Conservation (phyloP, 2,329 filamentous ascomycete species). For the Cephalotrichum gorgonifer region DNA sequence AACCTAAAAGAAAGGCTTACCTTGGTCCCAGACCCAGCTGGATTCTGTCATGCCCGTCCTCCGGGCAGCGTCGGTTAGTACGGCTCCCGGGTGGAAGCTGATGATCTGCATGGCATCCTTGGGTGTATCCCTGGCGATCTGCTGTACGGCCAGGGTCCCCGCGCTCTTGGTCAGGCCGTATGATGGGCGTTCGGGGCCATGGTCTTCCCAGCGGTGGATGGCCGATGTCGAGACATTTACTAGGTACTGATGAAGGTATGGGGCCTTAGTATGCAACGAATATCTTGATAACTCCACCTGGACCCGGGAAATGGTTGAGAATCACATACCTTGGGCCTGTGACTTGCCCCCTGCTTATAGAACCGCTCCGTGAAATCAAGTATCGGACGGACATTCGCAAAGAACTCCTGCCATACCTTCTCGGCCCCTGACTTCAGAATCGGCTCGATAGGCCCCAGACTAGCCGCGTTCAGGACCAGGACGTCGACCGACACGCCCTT, state of each 20-base stretch:
- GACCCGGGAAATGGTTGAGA: too few relatives aligned
- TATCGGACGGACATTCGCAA: neutral
- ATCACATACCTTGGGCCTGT: neutral
- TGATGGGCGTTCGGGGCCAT: constrained; percentile 21
- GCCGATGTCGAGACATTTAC: constrained; percentile 6
- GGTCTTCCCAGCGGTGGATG: neutral
- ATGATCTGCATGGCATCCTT: constrained; percentile 21
- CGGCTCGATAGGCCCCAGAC: constrained; percentile 7
- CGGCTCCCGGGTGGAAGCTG: constrained; percentile 32
- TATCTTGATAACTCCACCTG: constrained; percentile 10
- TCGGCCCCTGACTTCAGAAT: neutral
- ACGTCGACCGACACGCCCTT: constrained; percentile 22
- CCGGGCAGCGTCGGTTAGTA: constrained; percentile 16
- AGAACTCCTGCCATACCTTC: neutral
- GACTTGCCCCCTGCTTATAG: neutral
- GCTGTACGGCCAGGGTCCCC: neutral
- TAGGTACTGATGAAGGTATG: constrained; percentile 15
- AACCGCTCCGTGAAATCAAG: neutral
- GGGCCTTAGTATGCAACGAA: constrained; percentile 7
- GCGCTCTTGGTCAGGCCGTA: constrained; percentile 20
- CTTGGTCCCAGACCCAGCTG: constrained; percentile 6
- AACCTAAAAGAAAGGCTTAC: constrained; percentile 7
- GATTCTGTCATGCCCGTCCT: neutral
- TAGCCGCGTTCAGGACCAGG: constrained; percentile 21
- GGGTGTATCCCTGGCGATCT: neutral